These are phyloP conservation scores for Talaromyces sp. DNA, from an alignment of 2,329 filamentous ascomycete species.

Conservation along the genomic window DNA sequence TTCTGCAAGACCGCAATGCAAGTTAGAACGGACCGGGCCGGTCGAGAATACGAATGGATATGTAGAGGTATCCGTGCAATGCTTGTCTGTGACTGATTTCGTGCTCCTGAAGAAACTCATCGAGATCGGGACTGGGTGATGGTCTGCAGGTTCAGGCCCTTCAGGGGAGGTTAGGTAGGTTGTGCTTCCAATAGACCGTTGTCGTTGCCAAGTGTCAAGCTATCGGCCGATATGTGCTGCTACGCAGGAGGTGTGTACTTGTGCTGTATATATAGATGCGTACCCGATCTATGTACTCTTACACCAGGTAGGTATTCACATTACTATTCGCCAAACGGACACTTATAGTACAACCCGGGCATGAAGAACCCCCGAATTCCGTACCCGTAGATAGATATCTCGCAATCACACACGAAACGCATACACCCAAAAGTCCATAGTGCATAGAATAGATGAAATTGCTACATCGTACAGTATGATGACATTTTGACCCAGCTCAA, in stretches of 20 bases:
- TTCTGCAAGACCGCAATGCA: not conserved
- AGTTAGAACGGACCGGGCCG: not conserved
- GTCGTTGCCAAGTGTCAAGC: not conserved
- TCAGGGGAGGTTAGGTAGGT: not conserved
- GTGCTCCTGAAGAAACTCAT: not conserved
- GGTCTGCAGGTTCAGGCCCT: not conserved
- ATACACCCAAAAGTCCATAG: not conserved
- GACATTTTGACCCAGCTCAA: not conserved
- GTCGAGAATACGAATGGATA: not conserved
- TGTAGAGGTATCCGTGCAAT: not conserved
- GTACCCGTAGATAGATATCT: not conserved
- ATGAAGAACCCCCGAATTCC: not conserved
- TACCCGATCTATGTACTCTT: not conserved
- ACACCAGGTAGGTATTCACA: not conserved
- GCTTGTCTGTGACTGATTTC: not conserved
- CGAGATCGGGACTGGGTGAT: not conserved
- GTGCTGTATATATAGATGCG: not conserved
- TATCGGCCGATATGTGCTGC: too few species aligned
- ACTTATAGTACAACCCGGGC: not conserved
- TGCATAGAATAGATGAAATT: not conserved
- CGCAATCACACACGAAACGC: not conserved
- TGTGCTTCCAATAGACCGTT: too few species aligned
- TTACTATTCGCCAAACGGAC: not conserved
- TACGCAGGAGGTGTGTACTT: not conserved
- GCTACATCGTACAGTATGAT: not conserved